Base-by-base conservation (phyloP, 2,329 filamentous ascomycete genomes). In the Penicillium aurantiogriseum region DNA sequence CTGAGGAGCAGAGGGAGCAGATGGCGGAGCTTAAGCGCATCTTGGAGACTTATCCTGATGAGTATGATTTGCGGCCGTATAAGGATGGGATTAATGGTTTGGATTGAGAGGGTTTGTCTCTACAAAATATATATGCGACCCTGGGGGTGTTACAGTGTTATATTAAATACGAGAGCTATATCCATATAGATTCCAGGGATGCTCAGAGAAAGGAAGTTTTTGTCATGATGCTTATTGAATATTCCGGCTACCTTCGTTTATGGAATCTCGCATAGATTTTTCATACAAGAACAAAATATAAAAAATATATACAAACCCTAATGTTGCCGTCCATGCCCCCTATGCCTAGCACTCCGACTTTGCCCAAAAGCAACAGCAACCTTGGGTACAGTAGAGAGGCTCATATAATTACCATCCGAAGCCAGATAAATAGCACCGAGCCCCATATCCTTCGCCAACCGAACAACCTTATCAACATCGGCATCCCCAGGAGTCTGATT, bases 1-100 rank as follows among this genome's bases (percentile, higher is more conserved):
- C 92, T 0, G 87, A 89, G 46, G 92, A 96, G 67, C 80, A 89
- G 59, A 83, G 81, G 72, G 82, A 78, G 42, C 94, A 99, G 80
- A 92, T 91, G 79, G 76, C 77, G 62, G 84, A 92, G 76, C 79
- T 97, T 68, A 89, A 80, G 70, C 82, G 85, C n/a, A 83, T 96
- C 51, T 71, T 99, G 50, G 86, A 93, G 65, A 87, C 83, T 66
- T 99, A 97, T 77, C 92, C 93, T 0, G 86, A 90, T 36, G 94
- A 99, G 79, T 99, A 99, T 75, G 92, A 97, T 74, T 71, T 94
- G 47, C 81, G 80, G 17, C 85, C 87, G 63, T 91, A 85, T 74
- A 89, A 96, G 63, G 90, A 85, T 4, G 92, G 91, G 0, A 80
- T 86, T 57, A 82, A 85, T 43, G 87, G 85, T 17, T 69, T 92